Evolutionary conservation across 139 green algal species (phyloP).

Genomic region (Haematococcus lacustris): DNA sequence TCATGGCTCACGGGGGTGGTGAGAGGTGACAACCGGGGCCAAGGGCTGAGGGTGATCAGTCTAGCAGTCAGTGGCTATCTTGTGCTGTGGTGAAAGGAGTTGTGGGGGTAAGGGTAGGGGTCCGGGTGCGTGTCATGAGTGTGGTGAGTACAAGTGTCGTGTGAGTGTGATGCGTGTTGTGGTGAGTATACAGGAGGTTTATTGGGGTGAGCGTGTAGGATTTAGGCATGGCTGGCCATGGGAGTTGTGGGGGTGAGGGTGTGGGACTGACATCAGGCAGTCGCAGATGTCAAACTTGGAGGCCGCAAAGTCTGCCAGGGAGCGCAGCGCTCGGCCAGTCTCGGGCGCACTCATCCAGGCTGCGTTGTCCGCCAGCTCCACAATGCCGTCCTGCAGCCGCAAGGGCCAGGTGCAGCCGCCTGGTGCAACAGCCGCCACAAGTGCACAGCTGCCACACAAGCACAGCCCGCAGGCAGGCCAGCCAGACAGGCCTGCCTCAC

Average conservation of each 20-base stretch:
- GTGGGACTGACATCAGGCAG: neutral
- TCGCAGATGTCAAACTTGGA: conserved; percentile 23
- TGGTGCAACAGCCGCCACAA: too few species aligned
- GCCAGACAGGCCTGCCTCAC: too few species aligned
- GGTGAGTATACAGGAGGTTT: neutral
- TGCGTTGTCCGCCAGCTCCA: conserved; percentile 15
- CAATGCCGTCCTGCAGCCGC: too few species aligned
- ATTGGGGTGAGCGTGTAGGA: neutral
- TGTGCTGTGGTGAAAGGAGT: too few species aligned
- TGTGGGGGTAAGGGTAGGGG: neutral
- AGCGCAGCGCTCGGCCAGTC: conserved; percentile 3
- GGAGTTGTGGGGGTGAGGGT: neutral
- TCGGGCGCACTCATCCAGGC: conserved; percentile 9
- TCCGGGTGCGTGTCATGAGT: neutral
- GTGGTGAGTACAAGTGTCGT: neutral
- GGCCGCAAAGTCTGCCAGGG: conserved; percentile 12
- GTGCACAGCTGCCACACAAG: too few species aligned
- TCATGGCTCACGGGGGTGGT: too few species aligned
- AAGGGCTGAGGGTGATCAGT: neutral
- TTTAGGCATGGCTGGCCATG: neutral
- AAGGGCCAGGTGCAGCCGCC: too few species aligned
- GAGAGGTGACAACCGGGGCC: too few species aligned
- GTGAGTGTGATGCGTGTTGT: neutral
- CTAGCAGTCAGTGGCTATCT: too few species aligned
- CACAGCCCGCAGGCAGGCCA: too few species aligned